Evolutionary conservation across 169 alveolate genomes (phyloP), one percentile per base, ranked within the genome.

Genomic region (Besnoitia besnoiti): DNA sequence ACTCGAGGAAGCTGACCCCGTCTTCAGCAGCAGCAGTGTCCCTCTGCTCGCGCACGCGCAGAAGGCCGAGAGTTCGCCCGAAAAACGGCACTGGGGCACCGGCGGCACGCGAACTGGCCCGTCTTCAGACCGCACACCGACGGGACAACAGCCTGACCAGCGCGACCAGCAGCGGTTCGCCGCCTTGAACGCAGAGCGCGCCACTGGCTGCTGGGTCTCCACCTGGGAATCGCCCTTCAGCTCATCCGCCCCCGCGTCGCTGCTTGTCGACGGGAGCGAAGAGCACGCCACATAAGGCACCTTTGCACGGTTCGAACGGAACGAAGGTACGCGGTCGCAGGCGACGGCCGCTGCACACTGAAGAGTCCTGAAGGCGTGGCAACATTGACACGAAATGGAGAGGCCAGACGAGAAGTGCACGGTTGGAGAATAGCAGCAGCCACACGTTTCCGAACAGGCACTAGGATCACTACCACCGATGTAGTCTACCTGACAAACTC

Each of bases 81-180:
- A 42, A 24, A 73, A 19, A n/a, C n/a, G 39, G 39, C 82, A 42
- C 82, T 37, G 82, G 44, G 82, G 82, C 12, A 73, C 82, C 8
- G 82, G 82, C 12, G 82, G 82, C 8, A 73, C 21, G 8, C 82
- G 82, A n/a, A 73, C 82, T 27, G 82, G 40, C 82, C 82, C 16
- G 82, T 73, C 82, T 30, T 73, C 44, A 73, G 82, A 1, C n/a
- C n/a, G 16, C 47, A 19, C 24, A 42, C 82, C 46, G 46, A 73
- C 44, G 39, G 82, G 82, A 73, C 82, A 73, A 19, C 82, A 73
- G 8, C 82, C 82, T 21, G 82, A 73, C 82, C 82, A 73, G 0
- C 46, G 82, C 16, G 82, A 10, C 82, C 82, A 73, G 46, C 44
- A 73, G 24, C 16, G 46, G 46, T 3, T 19, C n/a, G 3, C 67